Conservation (phyloP, 345 rosid genomes). For the Populus nigra region DNA sequence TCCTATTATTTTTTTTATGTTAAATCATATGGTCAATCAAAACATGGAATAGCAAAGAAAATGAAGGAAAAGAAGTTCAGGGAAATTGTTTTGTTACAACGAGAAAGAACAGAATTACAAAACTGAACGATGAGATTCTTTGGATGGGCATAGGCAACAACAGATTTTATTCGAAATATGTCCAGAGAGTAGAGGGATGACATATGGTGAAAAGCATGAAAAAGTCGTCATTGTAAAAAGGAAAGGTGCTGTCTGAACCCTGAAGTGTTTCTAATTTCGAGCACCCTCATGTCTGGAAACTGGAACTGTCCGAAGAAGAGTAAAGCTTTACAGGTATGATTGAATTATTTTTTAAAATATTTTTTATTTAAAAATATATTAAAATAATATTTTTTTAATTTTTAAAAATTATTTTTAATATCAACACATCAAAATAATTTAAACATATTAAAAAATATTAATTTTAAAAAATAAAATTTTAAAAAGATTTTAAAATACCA, state of each 20-base stretch:
- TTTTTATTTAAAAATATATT: too few species aligned
- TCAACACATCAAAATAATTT: too few species aligned
- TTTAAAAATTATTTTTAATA: too few species aligned
- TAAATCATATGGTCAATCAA: constrained; percentile 2
- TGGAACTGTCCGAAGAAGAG: constrained; percentile 80
- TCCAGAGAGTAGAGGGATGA: constrained; percentile 21
- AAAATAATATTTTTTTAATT: too few species aligned
- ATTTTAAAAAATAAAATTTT: too few species aligned
- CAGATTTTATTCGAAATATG: constrained; percentile 28
- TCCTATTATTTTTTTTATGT: too few species aligned
- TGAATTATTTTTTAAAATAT: too few species aligned
- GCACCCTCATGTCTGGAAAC: constrained; percentile 44
- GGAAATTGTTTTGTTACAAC: constrained; percentile 52
- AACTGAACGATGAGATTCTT: constrained; percentile 27
- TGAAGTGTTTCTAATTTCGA: constrained; percentile 56
- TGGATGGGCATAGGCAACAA: constrained; percentile 16
- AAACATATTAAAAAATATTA: too few species aligned
- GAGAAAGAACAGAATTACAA: constrained; percentile 35
- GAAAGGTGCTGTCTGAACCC: constrained; percentile 34
- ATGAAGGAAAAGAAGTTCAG: constrained; percentile 13
- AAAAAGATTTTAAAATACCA: too few species aligned
- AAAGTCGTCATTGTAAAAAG: constrained; percentile 16
- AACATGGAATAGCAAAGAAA: constrained; percentile 32
- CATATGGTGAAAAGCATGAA: constrained; percentile 14
- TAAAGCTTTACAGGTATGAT: neutral